A percentile compares a stretch with the other conserved stretches of the same genome.
Evolutionary conservation across 805 yeast genomes (phyloP).

Genomic region (Saturnispora bothae): DNA sequence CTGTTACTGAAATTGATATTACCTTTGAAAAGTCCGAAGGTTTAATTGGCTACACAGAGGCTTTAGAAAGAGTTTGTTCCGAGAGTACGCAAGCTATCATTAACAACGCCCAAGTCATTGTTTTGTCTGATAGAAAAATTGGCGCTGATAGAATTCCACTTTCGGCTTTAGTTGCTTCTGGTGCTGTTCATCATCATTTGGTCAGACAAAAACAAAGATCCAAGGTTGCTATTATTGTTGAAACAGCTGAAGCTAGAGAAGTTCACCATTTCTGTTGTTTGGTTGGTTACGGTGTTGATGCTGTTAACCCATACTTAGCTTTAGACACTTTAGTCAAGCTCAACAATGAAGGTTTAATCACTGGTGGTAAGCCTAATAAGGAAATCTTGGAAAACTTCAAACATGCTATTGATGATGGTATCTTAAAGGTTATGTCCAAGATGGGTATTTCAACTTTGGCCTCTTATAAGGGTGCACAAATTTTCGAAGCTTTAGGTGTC

Average conservation of each 20-base stretch:
- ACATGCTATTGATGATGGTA: slow-evolving; percentile 80
- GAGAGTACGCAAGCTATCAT: slow-evolving; percentile 82
- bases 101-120: slow-evolving; percentile 59
- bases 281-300: slow-evolving; percentile 97
- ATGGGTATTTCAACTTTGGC: slow-evolving; percentile 99
- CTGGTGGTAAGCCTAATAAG: slow-evolving; percentile 44
- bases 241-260: slow-evolving; percentile 96
- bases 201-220: slow-evolving; percentile 95
- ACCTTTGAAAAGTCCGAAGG: slow-evolving; percentile 82
- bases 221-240: slow-evolving; percentile 82
- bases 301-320: slow-evolving; percentile 86
- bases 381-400: slow-evolving; percentile 68
- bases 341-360: slow-evolving; percentile 68
- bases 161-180: slow-evolving; percentile 84
- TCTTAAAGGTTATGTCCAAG: slow-evolving; percentile 94
- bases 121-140: slow-evolving; percentile 63
- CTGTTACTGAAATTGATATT: slow-evolving; percentile 71
- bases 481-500: slow-evolving; percentile 92
- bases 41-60: slow-evolving; percentile 69
- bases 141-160: slow-evolving; percentile 60
- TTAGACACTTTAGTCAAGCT: slow-evolving; percentile 80
- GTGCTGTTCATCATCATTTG: slow-evolving; percentile 94
- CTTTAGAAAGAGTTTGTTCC: slow-evolving; percentile 78
- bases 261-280: slow-evolving; percentile 93
- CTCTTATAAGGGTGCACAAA: slow-evolving; percentile 98